These are phyloP conservation scores for Leccinum fallax DNA, from an alignment of 1,284 basidiomycete species.

Conservation along the genomic window DNA sequence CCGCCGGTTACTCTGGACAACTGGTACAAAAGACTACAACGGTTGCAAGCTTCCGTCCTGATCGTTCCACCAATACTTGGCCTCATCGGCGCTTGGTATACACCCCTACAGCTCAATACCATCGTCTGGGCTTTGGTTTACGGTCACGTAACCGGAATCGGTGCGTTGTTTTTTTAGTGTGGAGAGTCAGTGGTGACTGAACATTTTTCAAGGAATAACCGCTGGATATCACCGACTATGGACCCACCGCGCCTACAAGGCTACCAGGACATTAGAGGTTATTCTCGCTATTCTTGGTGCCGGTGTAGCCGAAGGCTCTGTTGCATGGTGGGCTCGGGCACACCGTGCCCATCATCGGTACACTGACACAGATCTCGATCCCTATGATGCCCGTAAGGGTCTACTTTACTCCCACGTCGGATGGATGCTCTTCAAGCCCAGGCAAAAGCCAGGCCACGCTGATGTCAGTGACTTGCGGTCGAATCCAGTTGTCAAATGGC, in stretches of 20 bases:
- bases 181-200: background rate
- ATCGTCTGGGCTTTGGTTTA: slow-evolving; percentile 69
- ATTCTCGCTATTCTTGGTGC: slow-evolving; percentile 78
- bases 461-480: slow-evolving; percentile 82
- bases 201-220: slow-evolving; percentile 46
- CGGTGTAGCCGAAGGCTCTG: slow-evolving; percentile 86
- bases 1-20: slow-evolving; percentile 44
- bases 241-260: slow-evolving; percentile 88
- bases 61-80: slow-evolving; percentile 22
- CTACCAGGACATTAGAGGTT: slow-evolving; percentile 76
- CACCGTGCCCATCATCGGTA: slow-evolving; percentile 92
- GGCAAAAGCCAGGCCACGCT: slow-evolving; percentile 80
- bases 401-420: slow-evolving; percentile 79
- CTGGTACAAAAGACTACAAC: slow-evolving; percentile 36
- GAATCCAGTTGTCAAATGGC: slow-evolving; percentile 80
- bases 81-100: slow-evolving; percentile 30
- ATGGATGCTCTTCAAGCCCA: slow-evolving; percentile 90
- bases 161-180: slow-evolving; percentile 32
- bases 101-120: slow-evolving; percentile 63
- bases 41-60: slow-evolving; percentile 26
- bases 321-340: slow-evolving; percentile 89
- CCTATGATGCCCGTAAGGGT: slow-evolving; percentile 86
- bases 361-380: slow-evolving; percentile 92
- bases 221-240: slow-evolving; percentile 88
- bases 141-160: slow-evolving; percentile 84